Percentiles rank a stretch among this genome's conserved stretches.
These are phyloP conservation scores for Microbotryum silenes-acaulis DNA, from an alignment of 1,284 basidiomycete species.

Conservation along the genomic window DNA sequence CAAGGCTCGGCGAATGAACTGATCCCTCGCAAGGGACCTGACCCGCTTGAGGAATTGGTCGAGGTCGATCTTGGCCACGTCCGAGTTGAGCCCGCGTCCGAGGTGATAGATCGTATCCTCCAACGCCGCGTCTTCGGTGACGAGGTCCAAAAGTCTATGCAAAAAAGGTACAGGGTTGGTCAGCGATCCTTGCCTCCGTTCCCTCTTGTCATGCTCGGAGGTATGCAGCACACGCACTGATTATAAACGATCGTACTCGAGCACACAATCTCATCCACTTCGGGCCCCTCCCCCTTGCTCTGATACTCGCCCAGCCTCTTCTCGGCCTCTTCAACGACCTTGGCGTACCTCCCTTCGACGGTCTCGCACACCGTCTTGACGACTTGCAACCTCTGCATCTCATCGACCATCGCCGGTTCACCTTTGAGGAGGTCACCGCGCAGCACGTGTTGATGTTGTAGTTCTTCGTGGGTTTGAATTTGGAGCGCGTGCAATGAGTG, in stretches of 20 bases:
- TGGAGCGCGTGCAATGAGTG: conserved; percentile 55
- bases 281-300: conserved; percentile 59
- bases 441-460: conserved; percentile 67
- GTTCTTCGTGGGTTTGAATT: conserved; percentile 58
- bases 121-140: conserved; percentile 97
- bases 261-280: conserved; percentile 89
- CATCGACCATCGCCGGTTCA: conserved; percentile 85
- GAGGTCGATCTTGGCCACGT: conserved; percentile 66
- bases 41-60: conserved; percentile 86
- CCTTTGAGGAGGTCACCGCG: conserved; percentile 78
- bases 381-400: conserved; percentile 87
- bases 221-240: conserved; percentile 56
- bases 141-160: conserved; percentile 75
- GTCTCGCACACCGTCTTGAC: conserved; percentile 84
- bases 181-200: neutral
- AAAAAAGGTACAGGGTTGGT: neutral
- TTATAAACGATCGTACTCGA: conserved; percentile 91
- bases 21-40: conserved; percentile 80
- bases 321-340: conserved; percentile 58
- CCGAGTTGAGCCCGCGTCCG: conserved; percentile 83
- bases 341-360: conserved; percentile 60
- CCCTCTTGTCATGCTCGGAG: neutral
- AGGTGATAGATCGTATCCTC: conserved; percentile 98
- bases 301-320: conserved; percentile 60
- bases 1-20: conserved; percentile 64